These are phyloP conservation scores for Lupinus albus DNA, from an alignment of 306 rosid genomes.

Conservation along the genomic window DNA sequence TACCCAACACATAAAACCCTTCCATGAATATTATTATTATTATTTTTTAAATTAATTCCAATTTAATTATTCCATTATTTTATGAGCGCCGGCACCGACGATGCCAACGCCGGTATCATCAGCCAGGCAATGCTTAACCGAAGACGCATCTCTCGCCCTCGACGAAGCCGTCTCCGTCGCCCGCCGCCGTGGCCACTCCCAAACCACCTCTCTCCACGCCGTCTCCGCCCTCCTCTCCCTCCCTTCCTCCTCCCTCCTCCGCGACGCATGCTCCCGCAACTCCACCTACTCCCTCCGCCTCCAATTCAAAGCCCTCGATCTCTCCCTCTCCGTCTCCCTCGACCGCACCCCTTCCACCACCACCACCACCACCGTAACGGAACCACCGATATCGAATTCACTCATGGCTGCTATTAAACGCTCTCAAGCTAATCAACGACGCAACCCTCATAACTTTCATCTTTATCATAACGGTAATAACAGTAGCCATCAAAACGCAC, in stretches of 20 bases:
- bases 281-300: conserved; percentile 82
- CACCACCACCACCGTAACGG: conserved; percentile 58
- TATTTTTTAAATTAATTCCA: background rate
- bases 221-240: conserved; percentile 75
- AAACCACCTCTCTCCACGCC: conserved; percentile 92
- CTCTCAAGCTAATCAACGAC: conserved; percentile 91
- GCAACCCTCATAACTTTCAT: conserved; percentile 86
- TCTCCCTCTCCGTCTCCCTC: conserved; percentile 78
- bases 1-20: background rate
- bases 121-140: conserved; percentile 89
- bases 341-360: conserved; percentile 81
- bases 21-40: background rate
- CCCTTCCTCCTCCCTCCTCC: conserved; percentile 69
- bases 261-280: conserved; percentile 83
- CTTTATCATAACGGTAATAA: conserved; percentile 70
- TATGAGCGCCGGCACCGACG: conserved; percentile 51
- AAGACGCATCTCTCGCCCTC: conserved; percentile 76
- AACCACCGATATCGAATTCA: conserved; percentile 93
- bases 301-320: conserved; percentile 89
- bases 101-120: conserved; percentile 89
- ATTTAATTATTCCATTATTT: background rate
- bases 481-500: conserved; percentile 46
- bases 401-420: conserved; percentile 98
- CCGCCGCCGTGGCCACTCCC: conserved; percentile 85
- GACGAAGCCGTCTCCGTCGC: conserved; percentile 95